Evolutionary conservation across 352 stramenopile species (phyloP).

Genomic region (Pythium sp.): DNA sequence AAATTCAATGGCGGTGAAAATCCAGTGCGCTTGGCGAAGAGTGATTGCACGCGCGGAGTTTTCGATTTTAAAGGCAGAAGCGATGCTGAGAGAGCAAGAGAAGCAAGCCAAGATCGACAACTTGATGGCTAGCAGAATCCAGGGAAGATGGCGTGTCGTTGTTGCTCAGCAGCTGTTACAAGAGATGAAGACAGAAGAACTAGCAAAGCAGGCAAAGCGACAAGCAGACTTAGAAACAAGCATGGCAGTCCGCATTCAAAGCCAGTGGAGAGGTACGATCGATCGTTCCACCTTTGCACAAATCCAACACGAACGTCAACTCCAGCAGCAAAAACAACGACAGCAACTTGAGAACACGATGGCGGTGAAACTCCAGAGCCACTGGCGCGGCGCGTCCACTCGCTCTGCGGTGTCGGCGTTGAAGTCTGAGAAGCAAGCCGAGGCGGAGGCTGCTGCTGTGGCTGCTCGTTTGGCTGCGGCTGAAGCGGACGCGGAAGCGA

Average conservation of each 20-base stretch:
- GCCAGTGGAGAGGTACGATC: slow-evolving; percentile 5
- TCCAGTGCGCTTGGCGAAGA: slow-evolving; percentile 20
- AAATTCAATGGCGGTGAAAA: slow-evolving; percentile 3
- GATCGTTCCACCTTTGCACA: background rate
- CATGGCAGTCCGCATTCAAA: slow-evolving; percentile 18
- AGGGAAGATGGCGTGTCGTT: slow-evolving; percentile 29
- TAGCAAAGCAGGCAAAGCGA: background rate
- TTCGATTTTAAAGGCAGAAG: slow-evolving; percentile 8
- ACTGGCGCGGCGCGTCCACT: slow-evolving; percentile 20
- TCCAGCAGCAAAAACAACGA: background rate
- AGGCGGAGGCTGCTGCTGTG: background rate
- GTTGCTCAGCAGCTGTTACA: background rate
- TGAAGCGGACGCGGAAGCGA: background rate
- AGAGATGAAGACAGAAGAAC: slow-evolving; percentile 4
- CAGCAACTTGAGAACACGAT: slow-evolving; percentile 9
- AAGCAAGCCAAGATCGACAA: slow-evolving; percentile 8
- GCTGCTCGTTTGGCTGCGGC: background rate
- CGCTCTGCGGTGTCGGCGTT: slow-evolving; percentile 10
- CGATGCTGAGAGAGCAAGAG: slow-evolving; percentile 21
- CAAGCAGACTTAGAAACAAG: slow-evolving; percentile 10
- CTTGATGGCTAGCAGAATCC: slow-evolving; percentile 28
- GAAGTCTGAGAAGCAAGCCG: background rate
- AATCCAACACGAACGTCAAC: background rate
- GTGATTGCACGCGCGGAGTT: slow-evolving; percentile 8
- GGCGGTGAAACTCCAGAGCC: slow-evolving; percentile 23